phyloP scores from a whole-genome alignment of 441 rosid genomes.

The Macaranga tanarius region DNA sequence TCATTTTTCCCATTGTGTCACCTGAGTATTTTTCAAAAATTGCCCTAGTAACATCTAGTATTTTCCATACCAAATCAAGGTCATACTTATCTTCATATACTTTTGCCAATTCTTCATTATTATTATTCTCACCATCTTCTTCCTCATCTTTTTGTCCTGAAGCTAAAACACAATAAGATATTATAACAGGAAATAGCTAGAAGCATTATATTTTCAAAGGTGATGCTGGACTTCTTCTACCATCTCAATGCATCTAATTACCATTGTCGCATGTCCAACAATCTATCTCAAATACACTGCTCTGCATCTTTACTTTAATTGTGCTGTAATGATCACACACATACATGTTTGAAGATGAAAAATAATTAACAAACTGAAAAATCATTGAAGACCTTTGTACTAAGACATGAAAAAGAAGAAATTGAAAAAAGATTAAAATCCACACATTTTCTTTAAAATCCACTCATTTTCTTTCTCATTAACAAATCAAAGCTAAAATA shows the following conservation, averaged over 20 bases:
- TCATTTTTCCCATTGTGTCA: constrained; percentile 79
- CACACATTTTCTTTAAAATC: not conserved
- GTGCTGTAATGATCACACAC: not conserved
- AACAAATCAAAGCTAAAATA: not conserved
- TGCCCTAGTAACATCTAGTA: constrained; percentile 89
- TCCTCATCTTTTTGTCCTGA: constrained; percentile 45
- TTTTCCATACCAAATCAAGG: constrained; percentile 91
- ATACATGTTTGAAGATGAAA: not conserved
- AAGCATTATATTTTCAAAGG: not conserved
- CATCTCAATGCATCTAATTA: constrained; percentile 1
- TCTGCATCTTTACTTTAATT: not conserved
- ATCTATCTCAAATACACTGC: not conserved
- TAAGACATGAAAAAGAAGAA: not conserved
- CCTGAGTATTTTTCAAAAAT: constrained; percentile 62
- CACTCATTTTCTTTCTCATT: not conserved
- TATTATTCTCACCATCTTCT: constrained; percentile 46
- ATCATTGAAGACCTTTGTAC: not conserved
- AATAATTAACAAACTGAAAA: not conserved
- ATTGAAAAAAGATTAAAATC: not conserved
- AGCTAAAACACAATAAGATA: constrained; percentile 26
- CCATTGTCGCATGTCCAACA: not conserved
- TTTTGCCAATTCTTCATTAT: constrained; percentile 57
- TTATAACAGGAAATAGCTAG: constrained; percentile 11
- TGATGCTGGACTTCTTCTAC: not conserved
- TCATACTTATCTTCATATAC: constrained; percentile 91